Conservation (phyloP, 2,329 filamentous ascomycete genomes). For the Mycocentrospora acerina region DNA sequence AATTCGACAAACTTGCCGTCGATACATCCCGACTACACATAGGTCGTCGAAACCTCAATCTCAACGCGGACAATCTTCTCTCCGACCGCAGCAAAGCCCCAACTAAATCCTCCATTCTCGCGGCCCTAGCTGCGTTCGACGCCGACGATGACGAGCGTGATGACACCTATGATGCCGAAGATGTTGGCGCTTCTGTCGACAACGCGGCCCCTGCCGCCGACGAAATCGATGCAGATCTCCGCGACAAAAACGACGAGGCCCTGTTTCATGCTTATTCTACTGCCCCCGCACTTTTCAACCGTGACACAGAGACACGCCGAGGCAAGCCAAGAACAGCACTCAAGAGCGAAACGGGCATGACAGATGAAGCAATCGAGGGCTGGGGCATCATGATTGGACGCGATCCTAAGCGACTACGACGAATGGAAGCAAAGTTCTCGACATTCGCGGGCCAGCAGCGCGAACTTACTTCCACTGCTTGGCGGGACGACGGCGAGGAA, state of each 20-base stretch:
- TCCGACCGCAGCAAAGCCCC: constrained; percentile 64
- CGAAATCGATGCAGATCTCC: constrained; percentile 58
- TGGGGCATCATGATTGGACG: constrained; percentile 86
- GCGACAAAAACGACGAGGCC: constrained; percentile 64
- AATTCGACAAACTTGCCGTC: constrained; percentile 70
- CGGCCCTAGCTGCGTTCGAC: constrained; percentile 86
- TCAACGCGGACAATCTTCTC: constrained; percentile 72
- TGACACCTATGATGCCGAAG: constrained; percentile 91
- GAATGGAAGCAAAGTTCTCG: constrained; percentile 70
- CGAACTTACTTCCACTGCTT: constrained; percentile 66
- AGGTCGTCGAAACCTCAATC: constrained; percentile 66
- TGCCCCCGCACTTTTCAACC: constrained; percentile 65
- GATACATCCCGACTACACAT: constrained; percentile 72
- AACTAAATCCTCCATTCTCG: constrained; percentile 82
- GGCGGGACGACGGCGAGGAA: constrained; percentile 58
- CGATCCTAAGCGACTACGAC: constrained; percentile 67
- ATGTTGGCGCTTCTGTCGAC: constrained; percentile 88
- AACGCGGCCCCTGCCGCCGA: constrained; percentile 52
- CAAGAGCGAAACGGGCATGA: constrained; percentile 79
- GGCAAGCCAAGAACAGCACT: constrained; percentile 63
- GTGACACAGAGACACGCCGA: constrained; percentile 70
- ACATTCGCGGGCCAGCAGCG: constrained; percentile 67
- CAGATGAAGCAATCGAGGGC: constrained; percentile 90
- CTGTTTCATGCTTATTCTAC: constrained; percentile 73
- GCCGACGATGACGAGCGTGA: constrained; percentile 94